These are phyloP conservation scores for Angomonas deanei DNA, from an alignment of 208 protist species.

Conservation along the genomic window DNA sequence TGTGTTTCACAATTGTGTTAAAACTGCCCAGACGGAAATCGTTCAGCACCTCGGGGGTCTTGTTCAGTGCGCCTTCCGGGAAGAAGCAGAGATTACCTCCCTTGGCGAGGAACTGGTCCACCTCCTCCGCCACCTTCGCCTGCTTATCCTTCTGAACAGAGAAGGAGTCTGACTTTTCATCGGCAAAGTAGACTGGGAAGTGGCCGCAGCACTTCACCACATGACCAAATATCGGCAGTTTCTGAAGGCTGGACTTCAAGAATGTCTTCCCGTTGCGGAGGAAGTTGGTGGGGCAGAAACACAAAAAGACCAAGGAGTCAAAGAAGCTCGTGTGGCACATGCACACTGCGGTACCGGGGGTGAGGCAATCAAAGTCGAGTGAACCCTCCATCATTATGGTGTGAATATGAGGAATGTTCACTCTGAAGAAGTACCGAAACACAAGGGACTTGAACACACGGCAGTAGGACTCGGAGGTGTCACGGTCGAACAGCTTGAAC, in stretches of 20 bases:
- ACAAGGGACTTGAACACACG: constrained; percentile 27
- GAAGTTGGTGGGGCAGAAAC: constrained; percentile 24
- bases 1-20: constrained; percentile 43
- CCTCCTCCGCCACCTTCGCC: constrained; percentile 31
- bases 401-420: constrained; percentile 41
- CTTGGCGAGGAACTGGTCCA: constrained; percentile 34
- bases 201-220: constrained; percentile 50
- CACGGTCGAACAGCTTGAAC: constrained; percentile 14
- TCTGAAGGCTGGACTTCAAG: constrained; percentile 48
- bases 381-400: constrained; percentile 42
- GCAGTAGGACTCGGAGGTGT: constrained; percentile 21
- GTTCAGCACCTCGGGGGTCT: constrained; percentile 35
- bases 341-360: constrained; percentile 23
- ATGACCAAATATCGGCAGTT: constrained; percentile 59
- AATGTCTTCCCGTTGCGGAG: constrained; percentile 45
- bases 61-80: constrained; percentile 72
- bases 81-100: constrained; percentile 62
- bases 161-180: constrained; percentile 36
- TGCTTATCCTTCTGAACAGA: constrained; percentile 70
- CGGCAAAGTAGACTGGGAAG: constrained; percentile 76
- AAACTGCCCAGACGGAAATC: constrained; percentile 73
- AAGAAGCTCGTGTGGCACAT: constrained; percentile 76
- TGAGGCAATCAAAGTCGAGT: constrained; percentile 22
- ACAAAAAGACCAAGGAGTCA: constrained; percentile 56
- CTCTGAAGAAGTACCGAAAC: constrained; percentile 30